Evolutionary conservation across 1,284 basidiomycete species (phyloP).

Genomic region (Testicularia cyperi): DNA sequence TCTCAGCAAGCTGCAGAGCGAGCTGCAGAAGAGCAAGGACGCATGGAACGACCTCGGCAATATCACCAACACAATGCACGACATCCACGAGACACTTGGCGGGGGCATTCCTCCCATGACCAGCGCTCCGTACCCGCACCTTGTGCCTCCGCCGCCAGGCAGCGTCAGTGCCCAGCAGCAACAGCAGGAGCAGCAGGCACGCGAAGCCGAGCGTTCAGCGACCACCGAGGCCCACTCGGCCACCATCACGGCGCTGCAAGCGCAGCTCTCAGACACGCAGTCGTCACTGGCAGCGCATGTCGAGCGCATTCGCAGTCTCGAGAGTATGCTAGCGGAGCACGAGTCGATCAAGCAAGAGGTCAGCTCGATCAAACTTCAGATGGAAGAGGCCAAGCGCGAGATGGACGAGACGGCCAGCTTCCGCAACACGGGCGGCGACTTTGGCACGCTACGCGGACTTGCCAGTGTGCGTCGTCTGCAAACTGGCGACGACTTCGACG

Average conservation of each 20-base stretch:
- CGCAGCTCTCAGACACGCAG: conserved; percentile 83
- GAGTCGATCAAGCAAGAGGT: conserved; percentile 83
- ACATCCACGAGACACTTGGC: conserved; percentile 88
- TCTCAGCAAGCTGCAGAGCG: conserved; percentile 75
- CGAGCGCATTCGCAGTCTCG: conserved; percentile 80
- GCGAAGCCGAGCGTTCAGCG: conserved; percentile 20
- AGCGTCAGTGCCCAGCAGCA: conserved; percentile 10
- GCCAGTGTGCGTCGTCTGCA: conserved; percentile 3
- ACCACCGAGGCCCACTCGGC: conserved; percentile 31
- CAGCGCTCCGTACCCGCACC: conserved; percentile 53
- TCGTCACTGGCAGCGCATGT: conserved; percentile 75
- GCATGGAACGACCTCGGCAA: conserved; percentile 84
- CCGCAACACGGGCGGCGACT: conserved; percentile 15
- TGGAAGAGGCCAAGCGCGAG: conserved; percentile 57
- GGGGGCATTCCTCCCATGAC: conserved; percentile 65
- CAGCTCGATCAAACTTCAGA: conserved; percentile 61
- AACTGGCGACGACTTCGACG: conserved; percentile 43
- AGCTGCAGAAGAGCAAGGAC: conserved; percentile 89
- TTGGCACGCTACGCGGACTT: conserved; percentile 13
- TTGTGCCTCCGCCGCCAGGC: conserved; percentile 44
- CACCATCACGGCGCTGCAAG: conserved; percentile 68
- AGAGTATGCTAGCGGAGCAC: conserved; percentile 77
- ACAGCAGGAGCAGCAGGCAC: conserved; percentile 20
- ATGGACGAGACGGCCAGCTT: conserved; percentile 26
- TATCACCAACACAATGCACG: conserved; percentile 78